phyloP scores from a whole-genome alignment of 441 rosid genomes.

The Gossypium armourianum region DNA sequence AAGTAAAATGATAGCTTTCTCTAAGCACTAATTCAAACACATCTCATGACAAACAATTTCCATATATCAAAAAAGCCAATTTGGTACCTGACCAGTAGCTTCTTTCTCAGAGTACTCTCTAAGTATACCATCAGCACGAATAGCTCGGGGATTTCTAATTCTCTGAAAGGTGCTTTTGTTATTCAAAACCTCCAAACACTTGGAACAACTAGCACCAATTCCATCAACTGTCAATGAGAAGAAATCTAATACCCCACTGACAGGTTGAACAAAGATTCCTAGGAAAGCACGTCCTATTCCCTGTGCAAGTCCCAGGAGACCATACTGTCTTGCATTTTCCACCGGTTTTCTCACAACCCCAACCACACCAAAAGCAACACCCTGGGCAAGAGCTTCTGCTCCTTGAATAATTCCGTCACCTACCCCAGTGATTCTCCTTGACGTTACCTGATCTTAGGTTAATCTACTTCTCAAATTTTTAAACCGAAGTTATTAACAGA shows the following conservation, averaged over 20 bases:
- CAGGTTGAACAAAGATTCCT: slow-evolving; percentile 83
- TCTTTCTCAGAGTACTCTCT: slow-evolving; percentile 77
- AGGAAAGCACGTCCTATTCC: slow-evolving; percentile 85
- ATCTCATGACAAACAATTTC: background rate
- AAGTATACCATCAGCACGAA: slow-evolving; percentile 63
- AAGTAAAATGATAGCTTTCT: background rate
- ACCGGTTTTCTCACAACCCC: slow-evolving; percentile 92
- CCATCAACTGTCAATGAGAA: slow-evolving; percentile 92
- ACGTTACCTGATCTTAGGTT: slow-evolving; percentile 50
- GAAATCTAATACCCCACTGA: slow-evolving; percentile 92
- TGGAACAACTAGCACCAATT: slow-evolving; percentile 87
- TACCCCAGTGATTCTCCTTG: slow-evolving; percentile 91
- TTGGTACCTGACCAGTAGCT: slow-evolving; percentile 82
- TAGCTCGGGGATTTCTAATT: slow-evolving; percentile 85
- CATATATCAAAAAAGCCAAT: background rate
- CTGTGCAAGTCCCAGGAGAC: slow-evolving; percentile 85
- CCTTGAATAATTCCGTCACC: slow-evolving; percentile 94
- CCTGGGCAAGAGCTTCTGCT: slow-evolving; percentile 97
- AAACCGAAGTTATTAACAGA: background rate
- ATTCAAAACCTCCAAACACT: slow-evolving; percentile 70
- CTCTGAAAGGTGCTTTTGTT: slow-evolving; percentile 56
- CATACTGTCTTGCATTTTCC: slow-evolving; percentile 85
- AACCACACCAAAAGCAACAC: slow-evolving; percentile 93
- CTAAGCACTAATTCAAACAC: background rate
- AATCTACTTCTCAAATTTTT: slow-evolving; percentile 12